phyloP scores from a whole-genome alignment of 306 rosid species.

The Dryas drummondii region DNA sequence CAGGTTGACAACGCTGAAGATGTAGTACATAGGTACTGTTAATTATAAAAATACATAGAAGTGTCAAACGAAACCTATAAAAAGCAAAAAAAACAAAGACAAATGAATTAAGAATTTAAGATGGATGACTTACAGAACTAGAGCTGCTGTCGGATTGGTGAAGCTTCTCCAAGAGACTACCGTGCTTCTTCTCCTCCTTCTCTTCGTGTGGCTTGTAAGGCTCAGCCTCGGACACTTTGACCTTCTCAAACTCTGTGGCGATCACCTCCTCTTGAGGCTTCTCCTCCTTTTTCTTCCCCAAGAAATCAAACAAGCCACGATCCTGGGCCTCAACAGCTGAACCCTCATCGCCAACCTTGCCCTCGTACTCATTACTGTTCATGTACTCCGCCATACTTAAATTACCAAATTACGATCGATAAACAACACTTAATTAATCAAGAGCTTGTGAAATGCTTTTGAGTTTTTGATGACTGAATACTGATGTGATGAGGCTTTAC shows the following conservation, averaged over 20 bases:
- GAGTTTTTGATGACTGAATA: not conserved
- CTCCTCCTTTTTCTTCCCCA: constrained; percentile 53
- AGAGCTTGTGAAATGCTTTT: not conserved
- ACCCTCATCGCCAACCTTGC: constrained; percentile 23
- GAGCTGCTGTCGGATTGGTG: constrained; percentile 41
- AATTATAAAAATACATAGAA: too few relatives aligned
- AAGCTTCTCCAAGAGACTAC: constrained; percentile 30
- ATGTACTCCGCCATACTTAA: constrained; percentile 60
- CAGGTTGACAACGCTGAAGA: too few relatives aligned
- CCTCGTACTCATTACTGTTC: constrained; percentile 44
- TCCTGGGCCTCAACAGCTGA: constrained; percentile 46
- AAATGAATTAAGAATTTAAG: not conserved
- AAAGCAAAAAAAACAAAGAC: not conserved
- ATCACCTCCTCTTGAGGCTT: constrained; percentile 35
- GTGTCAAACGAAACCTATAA: too few relatives aligned
- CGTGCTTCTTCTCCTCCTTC: constrained; percentile 30
- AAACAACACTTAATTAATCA: too few relatives aligned
- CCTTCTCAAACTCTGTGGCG: constrained; percentile 30
- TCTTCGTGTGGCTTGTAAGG: constrained; percentile 6
- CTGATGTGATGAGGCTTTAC: constrained; percentile 5
- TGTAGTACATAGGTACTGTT: too few relatives aligned
- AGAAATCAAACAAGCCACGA: constrained; percentile 69
- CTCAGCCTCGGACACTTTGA: constrained; percentile 28
- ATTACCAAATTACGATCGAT: not conserved
- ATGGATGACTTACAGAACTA: constrained; percentile 46